Evolutionary conservation across 2,329 filamentous ascomycete species (phyloP).

Genomic region (Fusarium miscanthi): DNA sequence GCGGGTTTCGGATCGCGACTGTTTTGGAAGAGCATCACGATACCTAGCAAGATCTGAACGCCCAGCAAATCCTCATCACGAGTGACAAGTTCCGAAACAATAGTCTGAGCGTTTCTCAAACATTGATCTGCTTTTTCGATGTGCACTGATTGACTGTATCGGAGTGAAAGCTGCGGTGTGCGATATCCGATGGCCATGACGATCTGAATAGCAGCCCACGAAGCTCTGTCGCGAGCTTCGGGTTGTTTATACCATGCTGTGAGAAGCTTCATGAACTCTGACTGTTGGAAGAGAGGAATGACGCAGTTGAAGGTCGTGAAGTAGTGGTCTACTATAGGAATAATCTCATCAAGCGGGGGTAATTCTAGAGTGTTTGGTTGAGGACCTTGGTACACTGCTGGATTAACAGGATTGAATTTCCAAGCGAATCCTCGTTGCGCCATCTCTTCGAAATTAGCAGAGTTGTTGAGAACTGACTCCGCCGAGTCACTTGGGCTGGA

Average conservation of each 20-base stretch:
- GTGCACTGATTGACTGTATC: conserved; percentile 29
- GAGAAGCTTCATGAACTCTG: conserved; percentile 52
- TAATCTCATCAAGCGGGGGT: conserved; percentile 50
- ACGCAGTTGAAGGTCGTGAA: conserved; percentile 52
- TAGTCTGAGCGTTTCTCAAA: conserved; percentile 53
- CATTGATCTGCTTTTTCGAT: conserved; percentile 45
- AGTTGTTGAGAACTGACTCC: not conserved
- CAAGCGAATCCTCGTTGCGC: not conserved
- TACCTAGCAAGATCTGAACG: conserved; percentile 53
- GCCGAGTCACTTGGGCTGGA: conserved; percentile 4
- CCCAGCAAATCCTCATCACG: conserved; percentile 53
- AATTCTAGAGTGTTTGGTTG: conserved; percentile 37
- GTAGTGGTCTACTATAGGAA: conserved; percentile 52
- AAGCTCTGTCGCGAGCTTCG: conserved; percentile 34
- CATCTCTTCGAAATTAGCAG: not conserved
- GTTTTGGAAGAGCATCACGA: conserved; percentile 53
- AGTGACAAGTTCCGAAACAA: conserved; percentile 53
- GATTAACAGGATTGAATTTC: conserved; percentile 40
- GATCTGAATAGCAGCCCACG: conserved; percentile 55
- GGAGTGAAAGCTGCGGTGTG: conserved; percentile 34
- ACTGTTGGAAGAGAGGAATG: conserved; percentile 53
- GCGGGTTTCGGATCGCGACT: conserved; percentile 52
- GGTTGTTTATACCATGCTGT: conserved; percentile 49
- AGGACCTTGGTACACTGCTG: conserved; percentile 32
- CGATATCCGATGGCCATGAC: conserved; percentile 53